Evolutionary conservation across 1,284 basidiomycete genomes (phyloP).

Genomic region (Boletellus sp.): DNA sequence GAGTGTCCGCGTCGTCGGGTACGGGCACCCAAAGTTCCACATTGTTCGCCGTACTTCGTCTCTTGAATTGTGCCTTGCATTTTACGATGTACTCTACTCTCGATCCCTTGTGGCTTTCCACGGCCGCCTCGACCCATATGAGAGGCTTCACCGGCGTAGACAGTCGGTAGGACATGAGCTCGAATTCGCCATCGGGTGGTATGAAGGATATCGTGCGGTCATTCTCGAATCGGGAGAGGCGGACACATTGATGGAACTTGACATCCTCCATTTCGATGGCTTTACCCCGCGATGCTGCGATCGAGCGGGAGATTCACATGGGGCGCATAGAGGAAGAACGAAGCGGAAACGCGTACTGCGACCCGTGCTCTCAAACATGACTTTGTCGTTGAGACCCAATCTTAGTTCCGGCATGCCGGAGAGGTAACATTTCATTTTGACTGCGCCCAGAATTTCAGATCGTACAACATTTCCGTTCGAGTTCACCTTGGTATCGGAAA

Average conservation of each 20-base stretch:
- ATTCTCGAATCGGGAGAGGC: conserved; percentile 98
- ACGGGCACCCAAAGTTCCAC: conserved; percentile 90
- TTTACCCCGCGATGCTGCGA: conserved; percentile 87
- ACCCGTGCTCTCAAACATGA: conserved; percentile 98
- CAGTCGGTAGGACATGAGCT: conserved; percentile 95
- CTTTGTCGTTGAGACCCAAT: conserved; percentile 97
- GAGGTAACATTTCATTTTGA: conserved; percentile 99
- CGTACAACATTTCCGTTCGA: conserved; percentile 96
- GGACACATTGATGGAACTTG: conserved; percentile 98
- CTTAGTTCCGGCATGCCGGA: conserved; percentile 98
- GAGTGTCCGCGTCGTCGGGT: conserved; percentile 97
- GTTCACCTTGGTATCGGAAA: conserved; percentile 70
- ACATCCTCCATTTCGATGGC: conserved; percentile 99
- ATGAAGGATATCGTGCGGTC: conserved; percentile 99
- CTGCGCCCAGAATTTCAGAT: conserved; percentile 93
- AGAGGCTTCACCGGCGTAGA: conserved; percentile 97
- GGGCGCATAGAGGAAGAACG: no score
- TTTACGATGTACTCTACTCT: conserved; percentile 97
- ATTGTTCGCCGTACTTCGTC: conserved; percentile 1
- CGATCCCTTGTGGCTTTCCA: conserved; percentile 92
- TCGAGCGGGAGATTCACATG: conserved; percentile 35
- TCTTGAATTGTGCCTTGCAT: conserved; percentile 4
- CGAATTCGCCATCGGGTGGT: conserved; percentile 98
- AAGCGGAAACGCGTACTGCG: conserved; percentile 63
- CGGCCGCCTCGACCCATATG: conserved; percentile 96